Evolutionary conservation across 345 rosid species (phyloP), one percentile per base, ranked within the genome.

Genomic region (Mangifera indica): DNA sequence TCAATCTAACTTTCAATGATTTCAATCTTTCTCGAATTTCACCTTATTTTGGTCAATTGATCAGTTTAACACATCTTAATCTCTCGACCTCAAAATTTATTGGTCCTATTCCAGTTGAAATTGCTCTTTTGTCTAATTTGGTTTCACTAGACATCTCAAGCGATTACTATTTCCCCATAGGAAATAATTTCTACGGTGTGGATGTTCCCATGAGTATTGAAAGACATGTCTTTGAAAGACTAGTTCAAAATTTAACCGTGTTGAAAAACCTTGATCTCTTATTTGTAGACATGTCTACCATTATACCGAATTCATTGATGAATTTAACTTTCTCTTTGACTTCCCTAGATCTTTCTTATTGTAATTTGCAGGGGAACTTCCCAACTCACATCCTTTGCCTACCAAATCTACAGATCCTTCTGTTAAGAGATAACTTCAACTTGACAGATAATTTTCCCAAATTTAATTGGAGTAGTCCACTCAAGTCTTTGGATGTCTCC

Each of bases 51-150:
- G 66, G 79, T 37, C 4, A 0, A 7, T 70, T 80, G 0, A 4
- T 55, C 0, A 61, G 18, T 0, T 21, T 80, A 52, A 72, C 70
- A 1, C 53, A 78, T n/a, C 77, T 83, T 0, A 34, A 71, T 11
- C 76, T 83, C 63, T 72, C 82, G 11, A 0, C 0, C 13, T 51
- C 78, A 21, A 0, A 1, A 6, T 71, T 64, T 44, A 10, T 20
- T 0, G 77, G 84, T 13, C 62, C 0, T 18, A 32, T 81, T 21
- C 79, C 81, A 1, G 2, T 7, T 14, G 60, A 79, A 40, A 68
- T 79, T 29, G 60, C 72, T 10, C 26, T 17, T 1, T 49, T 84
- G 1, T 54, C 74, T 1, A 29, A 58, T 51, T 44, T 46, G 5
- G 32, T 49, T 25, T 74, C 60, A 12, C 66, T 69, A 18, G 74